A percentile compares a stretch with the other conserved stretches of the same genome.
Conservation (phyloP, 2,329 filamentous ascomycete genomes). For the Lasiodiplodia citricola region DNA sequence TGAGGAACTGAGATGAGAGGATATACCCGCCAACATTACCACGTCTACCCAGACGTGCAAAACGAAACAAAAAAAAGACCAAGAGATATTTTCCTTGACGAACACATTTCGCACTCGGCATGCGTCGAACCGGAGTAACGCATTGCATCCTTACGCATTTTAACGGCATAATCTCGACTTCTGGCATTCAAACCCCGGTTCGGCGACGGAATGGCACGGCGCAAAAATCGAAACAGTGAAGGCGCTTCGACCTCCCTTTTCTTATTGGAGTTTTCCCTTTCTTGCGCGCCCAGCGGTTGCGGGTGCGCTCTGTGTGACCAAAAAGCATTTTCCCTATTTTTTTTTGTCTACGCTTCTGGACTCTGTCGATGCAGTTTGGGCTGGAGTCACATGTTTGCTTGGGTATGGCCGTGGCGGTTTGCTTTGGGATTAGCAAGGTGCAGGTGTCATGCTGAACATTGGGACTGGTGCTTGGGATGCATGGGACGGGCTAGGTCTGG, state of each 20-base stretch:
- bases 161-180: conserved; percentile 25
- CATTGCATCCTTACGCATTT: conserved; percentile 24
- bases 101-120: conserved; percentile 16
- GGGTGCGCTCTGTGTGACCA: conserved; percentile 13
- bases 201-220: conserved; percentile 14
- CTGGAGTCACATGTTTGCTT: conserved; percentile 19
- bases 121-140: conserved; percentile 22
- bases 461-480: conserved; percentile 25
- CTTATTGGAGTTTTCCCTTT: conserved; percentile 5
- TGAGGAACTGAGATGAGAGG: not conserved
- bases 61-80: conserved; percentile 1
- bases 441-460: conserved; percentile 21
- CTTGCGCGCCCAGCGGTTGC: conserved; percentile 1
- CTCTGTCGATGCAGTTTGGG: conserved; percentile 8
- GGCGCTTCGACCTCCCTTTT: not conserved
- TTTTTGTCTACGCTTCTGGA: not conserved
- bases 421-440: conserved; percentile 26
- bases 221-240: conserved; percentile 21
- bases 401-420: conserved; percentile 23
- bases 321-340: conserved; percentile 24
- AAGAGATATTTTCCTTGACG: not conserved
- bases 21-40: not conserved
- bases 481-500: conserved; percentile 17
- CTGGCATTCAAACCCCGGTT: conserved; percentile 16
- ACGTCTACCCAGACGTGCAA: not conserved